Conservation (phyloP, 108 stramenopile species). For the Hondaea fermentalgiana region DNA sequence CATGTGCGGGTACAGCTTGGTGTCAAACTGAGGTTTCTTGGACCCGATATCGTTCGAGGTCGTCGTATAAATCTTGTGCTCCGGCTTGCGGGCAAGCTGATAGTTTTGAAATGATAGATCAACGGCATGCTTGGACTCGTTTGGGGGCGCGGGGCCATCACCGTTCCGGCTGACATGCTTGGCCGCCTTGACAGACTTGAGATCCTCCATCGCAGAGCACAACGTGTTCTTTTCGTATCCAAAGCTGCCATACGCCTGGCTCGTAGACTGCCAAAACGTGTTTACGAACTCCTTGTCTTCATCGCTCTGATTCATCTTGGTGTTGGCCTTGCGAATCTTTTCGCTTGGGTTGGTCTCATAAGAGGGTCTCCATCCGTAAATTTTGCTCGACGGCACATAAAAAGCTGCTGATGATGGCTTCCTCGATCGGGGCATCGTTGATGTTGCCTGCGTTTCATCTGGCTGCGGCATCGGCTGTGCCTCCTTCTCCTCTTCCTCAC, state of each 20-base stretch:
- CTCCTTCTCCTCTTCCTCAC: no score
- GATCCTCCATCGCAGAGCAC: neutral
- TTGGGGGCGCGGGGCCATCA: neutral
- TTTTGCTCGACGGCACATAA: neutral
- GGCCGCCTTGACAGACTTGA: neutral
- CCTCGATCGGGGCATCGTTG: neutral
- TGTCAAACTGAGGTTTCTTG: neutral
- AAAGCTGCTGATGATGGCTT: neutral
- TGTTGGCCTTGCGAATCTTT: neutral
- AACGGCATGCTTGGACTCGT: neutral
- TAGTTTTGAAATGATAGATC: neutral
- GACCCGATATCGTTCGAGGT: neutral
- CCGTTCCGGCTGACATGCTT: neutral
- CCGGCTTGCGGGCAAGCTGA: neutral
- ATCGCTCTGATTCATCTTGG: neutral
- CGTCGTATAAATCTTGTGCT: slow-evolving; percentile 1
- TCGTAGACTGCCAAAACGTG: neutral
- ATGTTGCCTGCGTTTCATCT: neutral
- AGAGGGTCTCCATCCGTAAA: neutral
- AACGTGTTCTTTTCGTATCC: neutral
- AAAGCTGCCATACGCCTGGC: neutral
- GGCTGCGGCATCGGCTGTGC: no score
- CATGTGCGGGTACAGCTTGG: neutral
- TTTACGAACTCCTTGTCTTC: neutral
- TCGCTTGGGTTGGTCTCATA: neutral